phyloP scores from a whole-genome alignment of 2,329 filamentous ascomycete species.

The Dothiorella sarmentorum region DNA sequence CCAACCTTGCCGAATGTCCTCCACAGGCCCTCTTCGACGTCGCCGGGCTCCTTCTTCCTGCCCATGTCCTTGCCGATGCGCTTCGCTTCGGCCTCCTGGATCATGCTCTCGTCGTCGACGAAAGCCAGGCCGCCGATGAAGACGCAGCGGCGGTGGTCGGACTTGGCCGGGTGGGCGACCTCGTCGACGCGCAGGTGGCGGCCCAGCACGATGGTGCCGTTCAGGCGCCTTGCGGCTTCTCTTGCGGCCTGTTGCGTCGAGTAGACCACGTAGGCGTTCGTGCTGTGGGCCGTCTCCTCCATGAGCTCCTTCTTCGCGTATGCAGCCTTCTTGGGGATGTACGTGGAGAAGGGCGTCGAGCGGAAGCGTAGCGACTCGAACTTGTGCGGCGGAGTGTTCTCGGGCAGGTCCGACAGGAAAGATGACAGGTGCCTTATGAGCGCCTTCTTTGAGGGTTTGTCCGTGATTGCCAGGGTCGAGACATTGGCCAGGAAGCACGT shows the following conservation, averaged over 20 bases:
- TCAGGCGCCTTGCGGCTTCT: slow-evolving; percentile 71
- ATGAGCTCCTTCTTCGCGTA: slow-evolving; percentile 89
- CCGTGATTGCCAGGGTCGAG: slow-evolving; percentile 75
- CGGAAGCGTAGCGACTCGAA: slow-evolving; percentile 92
- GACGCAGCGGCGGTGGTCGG: slow-evolving; percentile 84
- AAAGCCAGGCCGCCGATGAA: slow-evolving; percentile 97
- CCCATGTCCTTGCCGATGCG: slow-evolving; percentile 69
- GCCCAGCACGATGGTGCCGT: slow-evolving; percentile 78
- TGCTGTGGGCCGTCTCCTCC: slow-evolving; percentile 85
- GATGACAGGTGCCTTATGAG: slow-evolving; percentile 76
- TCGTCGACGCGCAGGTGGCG: slow-evolving; percentile 89
- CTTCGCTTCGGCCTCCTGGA: slow-evolving; percentile 59
- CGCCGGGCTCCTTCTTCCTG: slow-evolving; percentile 67
- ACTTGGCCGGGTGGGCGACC: slow-evolving; percentile 78
- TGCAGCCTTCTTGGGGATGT: slow-evolving; percentile 88
- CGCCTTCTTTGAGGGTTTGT: slow-evolving; percentile 74
- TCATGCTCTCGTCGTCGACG: slow-evolving; percentile 81
- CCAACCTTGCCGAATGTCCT: slow-evolving; percentile 72
- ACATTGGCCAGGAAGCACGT: slow-evolving; percentile 95
- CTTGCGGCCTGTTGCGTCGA: slow-evolving; percentile 70
- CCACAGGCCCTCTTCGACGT: slow-evolving; percentile 93
- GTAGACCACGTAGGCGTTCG: slow-evolving; percentile 93
- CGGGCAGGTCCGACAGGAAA: slow-evolving; percentile 56
- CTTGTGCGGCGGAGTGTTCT: slow-evolving; percentile 58
- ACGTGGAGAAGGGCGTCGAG: slow-evolving; percentile 78